Evolutionary conservation across 2,329 filamentous ascomycete genomes (phyloP), one percentile per base, ranked within the genome.

Genomic region (Penicillium sp.): DNA sequence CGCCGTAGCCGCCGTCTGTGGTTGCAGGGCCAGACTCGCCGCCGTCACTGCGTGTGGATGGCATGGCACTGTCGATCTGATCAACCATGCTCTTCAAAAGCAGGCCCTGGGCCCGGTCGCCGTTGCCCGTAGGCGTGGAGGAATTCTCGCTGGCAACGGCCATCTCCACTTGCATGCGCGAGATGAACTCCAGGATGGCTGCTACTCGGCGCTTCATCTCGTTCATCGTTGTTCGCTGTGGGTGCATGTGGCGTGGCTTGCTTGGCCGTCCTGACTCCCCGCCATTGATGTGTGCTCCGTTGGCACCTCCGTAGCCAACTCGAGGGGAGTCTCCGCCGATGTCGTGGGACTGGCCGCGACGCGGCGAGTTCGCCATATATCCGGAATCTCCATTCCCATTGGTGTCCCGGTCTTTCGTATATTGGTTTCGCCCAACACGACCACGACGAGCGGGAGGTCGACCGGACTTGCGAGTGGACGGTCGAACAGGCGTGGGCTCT

Each of bases 181-280:
- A 84, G 55, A 96, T 95, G 63, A 91, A 96, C 59, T 93, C 88
- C 52, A 95, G 77, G 64, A 96, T 94, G 19, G 81, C 85, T 4
- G 86, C 81, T 6, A 90, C 88, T 9, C 88, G 84, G 56, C 87
- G 82, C 70, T 87, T 88, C 81, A 95, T 89, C 64, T 95, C 89
- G 52, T 84, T 84, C 83, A 94, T 87, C 26, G 83, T 90, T 50
- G 89, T 80, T 59, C 76, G 74, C 46, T 79, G 74, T 12, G 77
- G 69, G 54, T 79, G 74, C 67, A 75, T 73, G 44, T 77, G 75
- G 53, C 75, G 76, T 3, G 74, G 67, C 66, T 87, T 88, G 57
- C 78, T 82, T 56, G 75, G 76, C 67, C 78, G 79, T 43, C 75
- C 74, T 50, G 72, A 70, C 61, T 80, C 82, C 51, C 73, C 73